phyloP scores from a whole-genome alignment of 2,329 filamentous ascomycete genomes.

The Alternaria arbusti region DNA sequence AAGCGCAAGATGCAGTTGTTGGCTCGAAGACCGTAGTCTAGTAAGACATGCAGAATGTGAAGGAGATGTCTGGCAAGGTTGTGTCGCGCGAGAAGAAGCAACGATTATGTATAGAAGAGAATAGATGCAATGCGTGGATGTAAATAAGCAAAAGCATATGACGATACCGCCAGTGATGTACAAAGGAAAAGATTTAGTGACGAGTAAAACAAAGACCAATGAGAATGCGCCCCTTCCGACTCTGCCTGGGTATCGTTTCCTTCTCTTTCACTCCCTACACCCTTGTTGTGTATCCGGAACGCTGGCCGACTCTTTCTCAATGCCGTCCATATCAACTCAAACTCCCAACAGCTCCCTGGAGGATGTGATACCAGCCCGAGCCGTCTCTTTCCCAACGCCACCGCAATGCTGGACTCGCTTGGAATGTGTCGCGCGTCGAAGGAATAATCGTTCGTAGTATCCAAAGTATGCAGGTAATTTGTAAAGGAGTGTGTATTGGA shows the following conservation, averaged over 20 bases:
- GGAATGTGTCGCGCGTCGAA: slow-evolving; percentile 7
- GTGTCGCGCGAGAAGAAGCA: neutral
- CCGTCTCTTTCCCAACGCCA: slow-evolving; percentile 29
- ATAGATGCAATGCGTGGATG: slow-evolving; percentile 2
- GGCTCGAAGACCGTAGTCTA: neutral
- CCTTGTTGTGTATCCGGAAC: slow-evolving; percentile 6
- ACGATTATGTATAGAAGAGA: slow-evolving; percentile 2
- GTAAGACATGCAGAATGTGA: neutral
- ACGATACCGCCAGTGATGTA: slow-evolving; percentile 6
- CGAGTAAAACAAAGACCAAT: slow-evolving; percentile 1
- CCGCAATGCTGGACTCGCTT: slow-evolving; percentile 17
- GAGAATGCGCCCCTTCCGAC: slow-evolving; percentile 7
- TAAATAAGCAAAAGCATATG: neutral
- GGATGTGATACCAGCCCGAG: slow-evolving; percentile 22
- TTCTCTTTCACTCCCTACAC: slow-evolving; percentile 9
- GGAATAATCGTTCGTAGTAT: slow-evolving; percentile 5
- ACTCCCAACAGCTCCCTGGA: slow-evolving; percentile 10
- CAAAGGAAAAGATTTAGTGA: slow-evolving; percentile 6
- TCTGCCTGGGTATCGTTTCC: slow-evolving; percentile 14
- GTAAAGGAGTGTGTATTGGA: slow-evolving; percentile 19
- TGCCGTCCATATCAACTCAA: slow-evolving; percentile 20
- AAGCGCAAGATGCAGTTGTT: neutral
- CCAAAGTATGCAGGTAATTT: slow-evolving; percentile 21
- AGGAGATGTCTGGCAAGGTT: neutral
- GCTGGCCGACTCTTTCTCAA: slow-evolving; percentile 12